Evolutionary conservation across 768 basidiomycete species (phyloP), one percentile per base, ranked within the genome.

Genomic region (Cystobasidium ongulense): DNA sequence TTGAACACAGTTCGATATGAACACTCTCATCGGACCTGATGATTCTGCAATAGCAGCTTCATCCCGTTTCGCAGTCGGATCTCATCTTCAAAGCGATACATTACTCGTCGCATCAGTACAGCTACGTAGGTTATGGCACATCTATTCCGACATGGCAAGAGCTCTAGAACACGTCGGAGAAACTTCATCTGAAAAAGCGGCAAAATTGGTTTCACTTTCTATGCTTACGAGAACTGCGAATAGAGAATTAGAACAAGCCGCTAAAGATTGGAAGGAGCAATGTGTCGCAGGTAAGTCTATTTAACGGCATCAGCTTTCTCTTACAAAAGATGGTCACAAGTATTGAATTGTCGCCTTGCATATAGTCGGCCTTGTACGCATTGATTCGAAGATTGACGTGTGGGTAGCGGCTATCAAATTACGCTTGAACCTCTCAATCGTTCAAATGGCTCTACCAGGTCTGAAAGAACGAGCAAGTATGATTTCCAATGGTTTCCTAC

Each of bases 391-490:
- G 38, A 43, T 71, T 23, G 54, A 71, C 25, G 68, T 71, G 11
- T 71, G 68, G 68, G 46, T 71, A 10, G 8, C 68, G 15, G 68
- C 68, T 7, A 71, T 71, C 54, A 54, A 71, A 33, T 35, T 71
- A 35, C 68, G 54, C 21, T 35, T 71, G 50, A 71, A 71, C 29
- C 68, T 71, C 11, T 29, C 68, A n/a, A 71, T 71, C 68, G 68
- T 71, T 38, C 68, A 71, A 52, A 71, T 71, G 68, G 50, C 43
- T n/a, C 54, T 71, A 17, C 68, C 68, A 15, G 68, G 68, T 29
- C 54, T 71, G 50, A 54, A 59, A 39, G 68, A 71, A 36, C 15
- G 54, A 27, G 33, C 68, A n/a, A 35, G 29, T 25, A 46, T 46
- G 36, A 64, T 64, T 13, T 71, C 53, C 3, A 33, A 52, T 17